Base-by-base conservation (phyloP, 83 land plant species). In the Picea abies region DNA sequence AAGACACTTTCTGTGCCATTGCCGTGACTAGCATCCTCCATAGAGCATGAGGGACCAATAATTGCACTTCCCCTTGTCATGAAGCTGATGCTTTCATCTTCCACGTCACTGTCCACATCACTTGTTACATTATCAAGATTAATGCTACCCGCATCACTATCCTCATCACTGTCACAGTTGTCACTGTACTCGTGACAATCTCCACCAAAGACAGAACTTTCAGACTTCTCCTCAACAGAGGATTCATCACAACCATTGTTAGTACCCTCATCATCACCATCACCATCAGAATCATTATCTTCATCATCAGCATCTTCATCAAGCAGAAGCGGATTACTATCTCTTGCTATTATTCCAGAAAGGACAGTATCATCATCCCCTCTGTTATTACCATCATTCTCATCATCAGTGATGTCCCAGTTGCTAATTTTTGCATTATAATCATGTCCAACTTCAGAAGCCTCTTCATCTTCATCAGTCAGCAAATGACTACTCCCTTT, bases 171-270 rank as follows among this genome's bases (percentile, higher is more conserved):
- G 19, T 71, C 23, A 19, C 22, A 1, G 2, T 39, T 20, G 22
- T 71, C 76, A 71, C 52, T 37, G 76, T 71, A 39, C 22, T 37
- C 22, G 1, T 20, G n/a, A 71, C 11, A 4, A 41, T 71, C 76
- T 71, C 76, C 52, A 39, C 49, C n/a, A 39, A 37, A 71, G 76
- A 19, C 20, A 71, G 23, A 72, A 71, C 76, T 71, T 71, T 71
- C 76, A 71, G 52, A 39, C 76, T 71, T 71, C 75, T 71, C 75
- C 39, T 71, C 29, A 70, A 70, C 19, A 37, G 4, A 35, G 44
- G 49, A 70, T 70, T 70, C 75, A 70, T 37, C 75, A 37, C 75
- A 70, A 37, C 39, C 22, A 39, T 5, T 19, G 32, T 17, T 70
- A 16, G 16, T 37, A 35, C 39, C 75, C 75, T 70, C 75, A 70